These are phyloP conservation scores for Linum lewisii DNA, from an alignment of 345 rosid species.

Conservation along the genomic window DNA sequence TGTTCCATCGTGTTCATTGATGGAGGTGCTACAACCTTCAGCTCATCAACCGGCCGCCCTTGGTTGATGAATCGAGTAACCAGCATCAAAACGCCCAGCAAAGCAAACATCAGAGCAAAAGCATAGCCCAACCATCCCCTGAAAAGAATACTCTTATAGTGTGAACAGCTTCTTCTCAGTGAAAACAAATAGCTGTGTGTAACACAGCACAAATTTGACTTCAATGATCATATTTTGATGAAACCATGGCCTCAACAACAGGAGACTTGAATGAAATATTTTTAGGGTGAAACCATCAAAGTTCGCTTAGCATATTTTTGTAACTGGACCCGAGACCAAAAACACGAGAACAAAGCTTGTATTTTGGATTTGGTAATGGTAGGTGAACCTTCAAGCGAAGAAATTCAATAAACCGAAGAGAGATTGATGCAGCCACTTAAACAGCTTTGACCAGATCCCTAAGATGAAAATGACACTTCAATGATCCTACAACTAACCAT, in stretches of 20 bases:
- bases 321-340: no score
- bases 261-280: not conserved
- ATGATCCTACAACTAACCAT: no score
- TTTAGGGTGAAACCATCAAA: not conserved
- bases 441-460: no score
- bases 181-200: no score
- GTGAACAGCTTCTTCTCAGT: not conserved
- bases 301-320: no score
- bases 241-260: not conserved
- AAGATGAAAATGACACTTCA: no score
- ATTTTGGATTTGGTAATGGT: no score
- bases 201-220: no score
- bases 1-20: slow-evolving; percentile 89
- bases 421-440: no score
- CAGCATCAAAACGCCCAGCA: slow-evolving; percentile 56
- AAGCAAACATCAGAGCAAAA: slow-evolving; percentile 29
- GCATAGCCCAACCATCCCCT: slow-evolving; percentile 76
- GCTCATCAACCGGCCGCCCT: slow-evolving; percentile 43
- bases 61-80: slow-evolving; percentile 47
- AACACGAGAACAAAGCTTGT: no score
- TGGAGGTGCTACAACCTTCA: slow-evolving; percentile 77
- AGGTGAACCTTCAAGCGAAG: no score
- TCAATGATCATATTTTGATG: not conserved
- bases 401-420: no score
- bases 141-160: slow-evolving; percentile 9